phyloP scores from a whole-genome alignment of 2,329 filamentous ascomycete species.

The Elsinoe perseae region DNA sequence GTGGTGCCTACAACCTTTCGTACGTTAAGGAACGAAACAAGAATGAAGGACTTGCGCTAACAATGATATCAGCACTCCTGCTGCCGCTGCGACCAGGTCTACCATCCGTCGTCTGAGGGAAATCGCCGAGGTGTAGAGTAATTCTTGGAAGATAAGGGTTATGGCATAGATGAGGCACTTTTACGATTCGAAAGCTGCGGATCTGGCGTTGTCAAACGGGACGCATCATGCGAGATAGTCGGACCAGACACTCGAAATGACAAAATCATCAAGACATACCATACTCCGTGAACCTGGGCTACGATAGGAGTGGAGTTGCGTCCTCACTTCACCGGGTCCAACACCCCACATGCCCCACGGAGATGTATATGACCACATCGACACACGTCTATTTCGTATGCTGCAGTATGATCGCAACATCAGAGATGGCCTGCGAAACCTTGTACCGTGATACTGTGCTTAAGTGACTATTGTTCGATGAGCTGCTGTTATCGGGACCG shows the following conservation, averaged over 20 bases:
- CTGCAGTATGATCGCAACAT: too few species aligned
- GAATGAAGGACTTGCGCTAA: conserved; percentile 13
- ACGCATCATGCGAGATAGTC: conserved; percentile 6
- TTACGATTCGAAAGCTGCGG: conserved; percentile 19
- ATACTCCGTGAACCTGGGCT: background rate
- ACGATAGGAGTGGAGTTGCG: too few species aligned
- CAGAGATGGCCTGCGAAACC: too few species aligned
- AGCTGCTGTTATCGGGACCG: too few species aligned
- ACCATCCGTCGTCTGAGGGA: conserved; percentile 95
- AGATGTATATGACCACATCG: too few species aligned
- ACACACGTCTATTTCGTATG: too few species aligned
- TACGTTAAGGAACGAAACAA: conserved; percentile 61
- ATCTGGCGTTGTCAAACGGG: conserved; percentile 17
- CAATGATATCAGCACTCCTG: conserved; percentile 61
- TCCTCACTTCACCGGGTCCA: too few species aligned
- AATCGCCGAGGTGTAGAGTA: conserved; percentile 81
- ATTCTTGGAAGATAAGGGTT: conserved; percentile 16
- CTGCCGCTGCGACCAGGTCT: conserved; percentile 87
- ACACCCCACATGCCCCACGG: too few species aligned
- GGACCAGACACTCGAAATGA: conserved; percentile 14
- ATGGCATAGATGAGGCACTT: conserved; percentile 19
- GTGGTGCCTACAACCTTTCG: conserved; percentile 93
- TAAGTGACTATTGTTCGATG: too few species aligned
- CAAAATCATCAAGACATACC: conserved; percentile 2
- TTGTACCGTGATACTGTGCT: too few species aligned